Base-by-base conservation (phyloP, 768 basidiomycete genomes). In the Suillus hirtellus region DNA sequence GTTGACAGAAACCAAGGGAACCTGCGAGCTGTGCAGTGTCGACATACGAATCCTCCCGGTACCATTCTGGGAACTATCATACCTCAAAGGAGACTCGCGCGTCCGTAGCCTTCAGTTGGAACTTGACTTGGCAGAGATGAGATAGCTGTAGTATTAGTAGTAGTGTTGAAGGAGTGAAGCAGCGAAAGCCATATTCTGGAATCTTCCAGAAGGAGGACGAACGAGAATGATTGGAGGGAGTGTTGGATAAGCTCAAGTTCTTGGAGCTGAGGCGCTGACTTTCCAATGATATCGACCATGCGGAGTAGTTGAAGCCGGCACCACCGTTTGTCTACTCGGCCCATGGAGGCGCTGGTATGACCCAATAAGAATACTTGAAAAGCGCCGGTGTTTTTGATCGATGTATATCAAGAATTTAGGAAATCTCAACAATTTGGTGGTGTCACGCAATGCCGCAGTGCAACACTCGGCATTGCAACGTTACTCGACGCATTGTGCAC, bases 161-260 rank as follows among this genome's bases (percentile, higher is more conserved):
- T 27, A 27, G 27, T 27, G 27, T 27, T 27, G 27, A 27, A 27
- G n/a, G 44, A 21, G 44, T 21, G n/a, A 10, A 46, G n/a, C 21
- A 46, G 44, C 44, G n/a, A 21, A n/a, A 10, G 6, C 4, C n/a
- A 46, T 46, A 21, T 60, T 19, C 44, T 46, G 9, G n/a, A 46
- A 46, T 46, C 44, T 12, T 46, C 44, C 12, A 10, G 10, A 11
- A 69, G 46, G 3, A 73, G 66, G 4, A 70, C 35, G 60, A 88
- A 85, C 0, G 70, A 59, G 50, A 88, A 69, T 3, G 68, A 37
- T 76, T 92, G 78, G 1, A 92, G 79, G 0, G 89, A 89, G 43
- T 80, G 84, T 61, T 74, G 77, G 27, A 92, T 81, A 44, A 92
- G 75, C 53, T 85, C 79, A 0, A 90, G 72, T 68, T 92, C 88